Conservation (phyloP, 176 grass and related monocot species). For the Triticum monococcum region DNA sequence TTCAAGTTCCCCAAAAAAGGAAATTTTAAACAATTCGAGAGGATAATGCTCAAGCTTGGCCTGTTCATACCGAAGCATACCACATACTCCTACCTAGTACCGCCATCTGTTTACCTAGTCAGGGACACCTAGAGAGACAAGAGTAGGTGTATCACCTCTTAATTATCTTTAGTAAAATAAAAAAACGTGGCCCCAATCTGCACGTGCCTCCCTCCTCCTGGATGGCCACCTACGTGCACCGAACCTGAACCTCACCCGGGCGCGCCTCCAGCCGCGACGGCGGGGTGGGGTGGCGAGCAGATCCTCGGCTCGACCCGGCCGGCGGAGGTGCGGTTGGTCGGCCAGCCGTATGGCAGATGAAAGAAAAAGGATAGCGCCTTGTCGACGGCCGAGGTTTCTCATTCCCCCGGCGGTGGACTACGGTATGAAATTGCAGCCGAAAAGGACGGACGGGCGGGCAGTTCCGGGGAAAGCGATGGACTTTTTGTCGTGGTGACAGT, state of each 20-base stretch:
- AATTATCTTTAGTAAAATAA: not conserved
- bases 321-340: constrained; percentile 20
- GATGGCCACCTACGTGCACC: not conserved
- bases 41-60: not conserved
- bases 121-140: not conserved
- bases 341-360: not conserved
- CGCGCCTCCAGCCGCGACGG: constrained; percentile 7
- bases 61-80: constrained; percentile 3
- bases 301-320: not conserved
- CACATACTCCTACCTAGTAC: not conserved
- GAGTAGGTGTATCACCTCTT: constrained; percentile 14
- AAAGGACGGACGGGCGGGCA: not conserved
- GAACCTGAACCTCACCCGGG: constrained; percentile 30
- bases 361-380: not conserved
- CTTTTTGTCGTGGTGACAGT: not conserved
- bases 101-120: not conserved
- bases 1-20: not conserved
- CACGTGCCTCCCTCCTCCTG: constrained; percentile 8
- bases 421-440: not conserved
- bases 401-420: constrained; percentile 15
- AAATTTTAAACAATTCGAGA: not conserved
- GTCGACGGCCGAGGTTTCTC: constrained; percentile 16
- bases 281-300: constrained; percentile 9
- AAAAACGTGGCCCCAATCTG: not conserved
- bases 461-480: constrained; percentile 6